Evolutionary conservation across 1,284 basidiomycete species (phyloP).

Genomic region (Ceratobasidium sp.): DNA sequence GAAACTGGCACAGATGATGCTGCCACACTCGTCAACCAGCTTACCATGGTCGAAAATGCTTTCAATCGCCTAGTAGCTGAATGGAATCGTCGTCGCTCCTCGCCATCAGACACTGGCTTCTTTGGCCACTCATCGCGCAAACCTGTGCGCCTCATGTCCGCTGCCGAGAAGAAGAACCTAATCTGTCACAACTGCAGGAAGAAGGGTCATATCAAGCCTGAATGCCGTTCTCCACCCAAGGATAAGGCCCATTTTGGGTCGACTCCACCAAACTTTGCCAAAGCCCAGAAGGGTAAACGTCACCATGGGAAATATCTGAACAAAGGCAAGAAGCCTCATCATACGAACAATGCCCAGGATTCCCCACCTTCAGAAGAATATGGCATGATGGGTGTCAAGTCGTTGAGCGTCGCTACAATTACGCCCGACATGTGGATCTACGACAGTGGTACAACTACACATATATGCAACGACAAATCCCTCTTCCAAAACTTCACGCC

Average conservation of each 20-base stretch:
- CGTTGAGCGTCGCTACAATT: too few species aligned
- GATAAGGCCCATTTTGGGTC: not conserved
- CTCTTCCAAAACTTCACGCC: not conserved
- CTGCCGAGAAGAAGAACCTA: not conserved
- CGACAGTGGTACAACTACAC: not conserved
- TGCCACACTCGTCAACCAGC: not conserved
- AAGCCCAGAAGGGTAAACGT: too few species aligned
- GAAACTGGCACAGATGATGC: not conserved
- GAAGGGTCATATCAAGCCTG: not conserved
- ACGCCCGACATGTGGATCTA: not conserved
- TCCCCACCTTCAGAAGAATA: too few species aligned
- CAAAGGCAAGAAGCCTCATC: not conserved
- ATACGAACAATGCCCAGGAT: too few species aligned
- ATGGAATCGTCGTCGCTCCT: not conserved
- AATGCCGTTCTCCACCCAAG: not conserved
- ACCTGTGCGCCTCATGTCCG: not conserved
- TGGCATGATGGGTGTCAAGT: too few species aligned
- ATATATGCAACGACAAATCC: slow-evolving; percentile 7
- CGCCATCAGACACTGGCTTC: not conserved
- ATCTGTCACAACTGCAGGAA: not conserved
- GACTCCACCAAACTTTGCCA: not conserved
- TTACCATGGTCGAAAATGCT: not conserved
- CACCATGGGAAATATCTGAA: too few species aligned
- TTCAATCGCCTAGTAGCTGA: not conserved
- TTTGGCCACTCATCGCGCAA: not conserved